A percentile compares a stretch with the other conserved stretches of the same genome.
phyloP scores from a whole-genome alignment of 2,329 filamentous ascomycete genomes.

The Colletotrichum abscissum region DNA sequence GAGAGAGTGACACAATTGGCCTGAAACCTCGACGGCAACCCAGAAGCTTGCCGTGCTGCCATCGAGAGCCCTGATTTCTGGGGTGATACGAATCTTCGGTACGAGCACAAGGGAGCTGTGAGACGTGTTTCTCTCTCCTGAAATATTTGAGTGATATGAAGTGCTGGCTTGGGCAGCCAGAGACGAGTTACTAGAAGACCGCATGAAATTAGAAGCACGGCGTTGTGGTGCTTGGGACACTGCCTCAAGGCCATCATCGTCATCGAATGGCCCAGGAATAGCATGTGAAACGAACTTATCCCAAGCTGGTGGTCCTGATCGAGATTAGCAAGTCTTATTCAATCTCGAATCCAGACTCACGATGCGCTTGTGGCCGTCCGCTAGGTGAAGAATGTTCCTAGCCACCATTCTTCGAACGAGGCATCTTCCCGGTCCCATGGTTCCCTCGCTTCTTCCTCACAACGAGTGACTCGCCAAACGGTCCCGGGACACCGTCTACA shows the following conservation, averaged over 20 bases:
- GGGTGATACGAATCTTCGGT: conserved; percentile 56
- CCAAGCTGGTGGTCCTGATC: background rate
- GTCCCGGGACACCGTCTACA: conserved; percentile 41
- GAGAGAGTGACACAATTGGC: conserved; percentile 46
- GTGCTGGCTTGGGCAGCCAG: background rate
- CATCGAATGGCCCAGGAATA: background rate
- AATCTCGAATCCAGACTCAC: background rate
- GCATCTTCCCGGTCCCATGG: conserved; percentile 3
- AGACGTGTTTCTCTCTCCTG: background rate
- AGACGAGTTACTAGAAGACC: background rate
- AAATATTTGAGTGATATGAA: too few species aligned
- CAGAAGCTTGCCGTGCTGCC: conserved; percentile 52
- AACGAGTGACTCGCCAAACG: conserved; percentile 42
- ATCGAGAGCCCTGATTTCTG: conserved; percentile 51
- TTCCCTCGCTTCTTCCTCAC: conserved; percentile 49
- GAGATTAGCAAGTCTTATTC: background rate
- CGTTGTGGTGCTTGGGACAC: background rate
- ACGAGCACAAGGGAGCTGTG: conserved; percentile 45
- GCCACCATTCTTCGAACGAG: background rate
- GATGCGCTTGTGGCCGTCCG: background rate
- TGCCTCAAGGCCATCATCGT: background rate
- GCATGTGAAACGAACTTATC: background rate
- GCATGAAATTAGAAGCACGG: background rate
- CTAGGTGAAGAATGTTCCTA: background rate
- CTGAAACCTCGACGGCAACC: conserved; percentile 61